Percentiles rank a stretch among this genome's conserved stretches.
phyloP scores from a whole-genome alignment of 2,329 filamentous ascomycete species.

The Talaromyces verruculosus region DNA sequence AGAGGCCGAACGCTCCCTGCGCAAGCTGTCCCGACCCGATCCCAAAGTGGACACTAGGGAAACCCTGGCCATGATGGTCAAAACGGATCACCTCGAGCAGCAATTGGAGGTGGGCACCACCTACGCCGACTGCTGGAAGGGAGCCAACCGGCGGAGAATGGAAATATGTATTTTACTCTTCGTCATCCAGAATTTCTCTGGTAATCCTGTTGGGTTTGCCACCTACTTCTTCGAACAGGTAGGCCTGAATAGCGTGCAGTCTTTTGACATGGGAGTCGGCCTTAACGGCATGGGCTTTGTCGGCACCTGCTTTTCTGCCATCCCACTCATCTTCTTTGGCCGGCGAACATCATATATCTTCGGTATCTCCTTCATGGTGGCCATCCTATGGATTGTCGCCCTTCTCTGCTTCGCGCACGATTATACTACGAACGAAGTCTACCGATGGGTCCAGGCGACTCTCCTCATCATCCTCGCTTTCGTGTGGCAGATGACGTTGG shows the following conservation, averaged over 20 bases:
- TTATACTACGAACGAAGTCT: constrained; percentile 21
- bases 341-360: constrained; percentile 42
- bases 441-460: constrained; percentile 37
- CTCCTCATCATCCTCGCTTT: constrained; percentile 57
- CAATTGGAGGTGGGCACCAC: constrained; percentile 25
- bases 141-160: constrained; percentile 39
- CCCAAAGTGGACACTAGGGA: constrained; percentile 37
- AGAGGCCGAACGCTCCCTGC: constrained; percentile 42
- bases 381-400: constrained; percentile 34
- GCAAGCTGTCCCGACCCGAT: constrained; percentile 35
- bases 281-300: constrained; percentile 62
- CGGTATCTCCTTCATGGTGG: constrained; percentile 30
- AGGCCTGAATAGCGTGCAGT: constrained; percentile 44
- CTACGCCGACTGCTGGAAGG: constrained; percentile 34
- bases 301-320: constrained; percentile 55
- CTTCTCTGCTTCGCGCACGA: constrained; percentile 20
- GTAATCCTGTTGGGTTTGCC: constrained; percentile 28
- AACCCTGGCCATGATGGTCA: constrained; percentile 56
- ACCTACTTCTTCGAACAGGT: constrained; percentile 42
- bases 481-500: constrained; percentile 56
- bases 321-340: constrained; percentile 38
- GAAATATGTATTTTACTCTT: constrained; percentile 40
- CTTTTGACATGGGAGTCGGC: constrained; percentile 51
- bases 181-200: constrained; percentile 34
- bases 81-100: constrained; percentile 49